phyloP scores from a whole-genome alignment of 1,139 yeast species.

The Hanseniaspora gamundiae region DNA sequence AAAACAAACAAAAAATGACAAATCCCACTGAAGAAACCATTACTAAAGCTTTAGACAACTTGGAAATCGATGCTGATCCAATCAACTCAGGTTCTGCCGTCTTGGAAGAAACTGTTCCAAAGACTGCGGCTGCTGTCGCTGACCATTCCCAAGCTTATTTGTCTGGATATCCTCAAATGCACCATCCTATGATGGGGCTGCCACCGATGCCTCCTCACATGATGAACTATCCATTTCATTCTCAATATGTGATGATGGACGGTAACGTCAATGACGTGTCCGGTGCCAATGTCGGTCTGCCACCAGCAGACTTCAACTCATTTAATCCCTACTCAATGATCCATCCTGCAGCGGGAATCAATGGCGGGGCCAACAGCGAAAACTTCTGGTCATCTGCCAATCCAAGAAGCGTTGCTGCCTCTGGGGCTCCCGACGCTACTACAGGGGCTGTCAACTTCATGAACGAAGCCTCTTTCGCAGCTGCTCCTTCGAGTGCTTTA shows the following conservation, averaged over 20 bases:
- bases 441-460: constrained; percentile 8
- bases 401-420: constrained; percentile 5
- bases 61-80: constrained; percentile 16
- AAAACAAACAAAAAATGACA: constrained; percentile 12
- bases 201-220: constrained; percentile 19
- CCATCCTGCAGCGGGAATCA: constrained; percentile 1
- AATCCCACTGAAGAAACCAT: constrained; percentile 19
- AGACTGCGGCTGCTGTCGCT: neutral
- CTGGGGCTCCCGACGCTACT: constrained; percentile 7
- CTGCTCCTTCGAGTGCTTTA: neutral
- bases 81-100: too few species aligned
- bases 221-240: constrained; percentile 21
- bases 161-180: constrained; percentile 2
- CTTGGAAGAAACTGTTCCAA: neutral
- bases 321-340: constrained; percentile 1
- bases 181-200: constrained; percentile 12
- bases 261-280: constrained; percentile 9
- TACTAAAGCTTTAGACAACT: constrained; percentile 22
- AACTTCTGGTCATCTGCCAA: constrained; percentile 2
- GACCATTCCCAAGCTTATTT: neutral
- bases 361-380: constrained; percentile 2
- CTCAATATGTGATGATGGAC: constrained; percentile 24
- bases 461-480: constrained; percentile 8
- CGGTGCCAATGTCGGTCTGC: constrained; percentile 1
- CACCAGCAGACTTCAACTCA: constrained; percentile 1